Evolutionary conservation across 371 early-diverging fungal genomes (phyloP), one percentile per base, ranked within the genome.

Genomic region (Rhizopus arrhizus): DNA sequence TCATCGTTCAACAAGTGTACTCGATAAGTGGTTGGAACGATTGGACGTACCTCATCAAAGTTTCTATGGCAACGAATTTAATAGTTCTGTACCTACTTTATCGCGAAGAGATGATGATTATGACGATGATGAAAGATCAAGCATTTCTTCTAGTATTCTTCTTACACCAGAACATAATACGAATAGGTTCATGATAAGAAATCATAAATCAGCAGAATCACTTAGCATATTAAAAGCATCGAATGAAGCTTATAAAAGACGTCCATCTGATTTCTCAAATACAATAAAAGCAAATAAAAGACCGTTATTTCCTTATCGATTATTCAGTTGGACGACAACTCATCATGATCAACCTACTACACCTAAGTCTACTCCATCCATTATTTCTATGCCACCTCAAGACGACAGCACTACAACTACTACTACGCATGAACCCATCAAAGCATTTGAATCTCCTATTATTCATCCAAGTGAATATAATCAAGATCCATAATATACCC

Each of bases 1-100:
- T 3, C 62, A 68, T 22, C n/a, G 13, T 6, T 64, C 69, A 46
- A 55, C 50, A 3, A 78, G 73, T 45, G 75, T 78, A 1, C 64
- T 78, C 12, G 78, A 78, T 16, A 78, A 78, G 49, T 78, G 78
- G 78, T 57, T 78, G 2, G 69, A 72, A 29, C 46, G 75, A 51
- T 53, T 75, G 12, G 70, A 78, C 9, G 60, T 78, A 11, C 65
- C 68, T 13, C 6, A 48, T 48, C 1, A 48, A 9, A 29, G 29
- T 12, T 48, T 15, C 8, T 29, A n/a, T 29, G 16, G 28, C 31
- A 22, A 15, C 7, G 48, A 48, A 28, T 48, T 29, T 8, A 48
- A 48, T 28, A 22, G 28, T 12, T 48, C 48, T 16, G 22, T 48
- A 12, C 48, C 48, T 4, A 48, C 48, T 9, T 29, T 48, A 22